Base-by-base conservation (phyloP, 164 flowering plant genomes). In the Houttuynia cordata region DNA sequence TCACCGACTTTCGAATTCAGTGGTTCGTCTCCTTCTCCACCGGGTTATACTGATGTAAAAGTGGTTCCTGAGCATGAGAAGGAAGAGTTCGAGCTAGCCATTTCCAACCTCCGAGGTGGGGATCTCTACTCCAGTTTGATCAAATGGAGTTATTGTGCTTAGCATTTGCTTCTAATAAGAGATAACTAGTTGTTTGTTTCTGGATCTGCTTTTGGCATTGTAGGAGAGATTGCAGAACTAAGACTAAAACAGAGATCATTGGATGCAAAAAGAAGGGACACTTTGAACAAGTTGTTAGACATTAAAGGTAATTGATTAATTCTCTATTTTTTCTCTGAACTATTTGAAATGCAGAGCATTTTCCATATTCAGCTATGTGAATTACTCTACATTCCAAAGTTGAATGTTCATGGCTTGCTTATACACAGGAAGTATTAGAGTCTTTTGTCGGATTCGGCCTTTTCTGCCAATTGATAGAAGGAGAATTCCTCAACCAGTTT, bases 391-490 rank as follows among this genome's bases (percentile, higher is more conserved):
- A 45, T 42, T 24, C 45, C 17, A 7, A 42, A 22, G 25, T 59
- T 42, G n/a, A n/a, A n/a, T n/a, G n/a, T 58, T 41, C 23, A 19
- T 19, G 21, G 30, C 51, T 63, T 41, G 21, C 34, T 54, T 67
- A 64, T 74, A 57, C 78, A 57, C 78, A 89, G 96, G 96, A 51
- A 72, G 78, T 73, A 84, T 84, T 61, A 66, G 96, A 60, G 96
- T 84, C 14, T 79, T 86, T 67, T 86, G 91, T 69, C 84, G 96
- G 37, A 74, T 86, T 69, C 71, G 89, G 37, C 93, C 96, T 7
- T 72, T 76, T 59, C 62, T 72, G 19, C 47, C 68, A 15, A 60
- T 64, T 17, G 78, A 78, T 21, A 77, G 62, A 66, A 74, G 75
- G 61, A 73, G 61, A 63, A 62, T 60, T 41, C 75, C 47, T n/a